These are phyloP conservation scores for Oenanthe javanica DNA, from an alignment of 140 eudicot genomes.

Conservation along the genomic window DNA sequence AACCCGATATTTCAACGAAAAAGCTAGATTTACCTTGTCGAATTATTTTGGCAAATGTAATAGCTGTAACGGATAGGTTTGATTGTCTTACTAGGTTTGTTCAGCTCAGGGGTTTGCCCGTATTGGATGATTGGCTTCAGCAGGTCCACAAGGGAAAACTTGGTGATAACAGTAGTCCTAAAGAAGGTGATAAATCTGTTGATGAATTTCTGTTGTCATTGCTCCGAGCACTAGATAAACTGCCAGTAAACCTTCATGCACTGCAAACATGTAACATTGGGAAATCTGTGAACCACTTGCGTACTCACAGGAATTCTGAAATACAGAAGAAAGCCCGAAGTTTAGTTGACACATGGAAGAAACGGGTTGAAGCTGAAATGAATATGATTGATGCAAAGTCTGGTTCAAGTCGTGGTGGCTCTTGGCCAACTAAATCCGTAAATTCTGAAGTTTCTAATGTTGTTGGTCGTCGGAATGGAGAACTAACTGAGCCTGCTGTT, in stretches of 20 bases:
- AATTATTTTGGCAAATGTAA: constrained; percentile 39
- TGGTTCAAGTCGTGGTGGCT: constrained; percentile 24
- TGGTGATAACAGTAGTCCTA: constrained; percentile 30
- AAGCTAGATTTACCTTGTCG: constrained; percentile 35
- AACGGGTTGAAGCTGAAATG: constrained; percentile 54
- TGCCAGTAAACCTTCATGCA: constrained; percentile 57
- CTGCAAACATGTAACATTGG: constrained; percentile 51
- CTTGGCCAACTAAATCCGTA: constrained; percentile 33
- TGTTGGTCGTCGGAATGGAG: constrained; percentile 27
- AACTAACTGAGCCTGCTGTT: constrained; percentile 30
- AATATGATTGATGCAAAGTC: constrained; percentile 33
- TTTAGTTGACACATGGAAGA: constrained; percentile 50
- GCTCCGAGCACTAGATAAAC: constrained; percentile 51
- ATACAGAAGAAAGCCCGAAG: constrained; percentile 55
- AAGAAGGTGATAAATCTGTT: constrained; percentile 39
- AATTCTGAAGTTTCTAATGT: constrained; percentile 37
- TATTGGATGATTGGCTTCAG: constrained; percentile 61
- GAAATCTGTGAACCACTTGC: constrained; percentile 51
- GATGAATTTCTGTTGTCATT: constrained; percentile 54
- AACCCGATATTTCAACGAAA: constrained; percentile 30
- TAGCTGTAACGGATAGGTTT: constrained; percentile 43
- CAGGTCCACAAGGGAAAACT: constrained; percentile 39
- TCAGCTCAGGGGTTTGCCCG: constrained; percentile 44
- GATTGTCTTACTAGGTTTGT: constrained; percentile 52
- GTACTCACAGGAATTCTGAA: constrained; percentile 38